phyloP scores from a whole-genome alignment of 257 asterid species.

The Haberlea rhodopensis region DNA sequence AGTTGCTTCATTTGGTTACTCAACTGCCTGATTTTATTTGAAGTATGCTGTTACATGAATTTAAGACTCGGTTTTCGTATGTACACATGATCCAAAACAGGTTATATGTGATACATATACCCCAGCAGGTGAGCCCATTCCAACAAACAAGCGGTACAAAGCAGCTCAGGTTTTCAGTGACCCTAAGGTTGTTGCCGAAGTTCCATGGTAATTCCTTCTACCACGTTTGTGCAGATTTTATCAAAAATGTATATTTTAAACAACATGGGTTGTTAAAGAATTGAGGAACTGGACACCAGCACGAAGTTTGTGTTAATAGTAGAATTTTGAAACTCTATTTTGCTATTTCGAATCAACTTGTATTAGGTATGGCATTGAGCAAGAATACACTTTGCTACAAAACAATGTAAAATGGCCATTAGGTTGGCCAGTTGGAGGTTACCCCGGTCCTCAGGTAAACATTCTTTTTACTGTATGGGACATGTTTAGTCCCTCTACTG shows the following conservation, averaged over 20 bases:
- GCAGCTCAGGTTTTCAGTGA: conserved; percentile 91
- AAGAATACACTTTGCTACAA: conserved; percentile 86
- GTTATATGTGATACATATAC: conserved; percentile 93
- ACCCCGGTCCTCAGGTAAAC: conserved; percentile 98
- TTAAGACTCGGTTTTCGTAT: not conserved
- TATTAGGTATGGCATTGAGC: conserved; percentile 89
- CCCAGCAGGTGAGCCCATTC: conserved; percentile 95
- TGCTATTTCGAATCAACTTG: conserved; percentile 18
- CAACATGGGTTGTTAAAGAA: not conserved
- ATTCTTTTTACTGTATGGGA: not conserved
- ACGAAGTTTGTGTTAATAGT: not conserved
- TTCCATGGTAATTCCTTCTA: conserved; percentile 69
- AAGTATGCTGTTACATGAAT: not conserved
- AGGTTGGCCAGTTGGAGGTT: conserved; percentile 97
- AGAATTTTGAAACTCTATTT: not conserved
- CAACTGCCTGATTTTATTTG: not conserved
- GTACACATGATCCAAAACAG: conserved; percentile 36
- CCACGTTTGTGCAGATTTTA: not conserved
- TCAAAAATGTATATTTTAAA: not conserved
- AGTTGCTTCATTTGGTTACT: conserved; percentile 1
- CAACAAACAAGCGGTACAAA: conserved; percentile 83
- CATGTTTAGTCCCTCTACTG: not conserved
- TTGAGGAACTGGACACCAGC: not conserved
- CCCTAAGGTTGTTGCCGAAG: conserved; percentile 68
- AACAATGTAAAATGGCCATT: conserved; percentile 81